Percentiles rank a stretch among this genome's conserved stretches.
Evolutionary conservation across 2,329 filamentous ascomycete genomes (phyloP).

Genomic region (Periconia sp.): DNA sequence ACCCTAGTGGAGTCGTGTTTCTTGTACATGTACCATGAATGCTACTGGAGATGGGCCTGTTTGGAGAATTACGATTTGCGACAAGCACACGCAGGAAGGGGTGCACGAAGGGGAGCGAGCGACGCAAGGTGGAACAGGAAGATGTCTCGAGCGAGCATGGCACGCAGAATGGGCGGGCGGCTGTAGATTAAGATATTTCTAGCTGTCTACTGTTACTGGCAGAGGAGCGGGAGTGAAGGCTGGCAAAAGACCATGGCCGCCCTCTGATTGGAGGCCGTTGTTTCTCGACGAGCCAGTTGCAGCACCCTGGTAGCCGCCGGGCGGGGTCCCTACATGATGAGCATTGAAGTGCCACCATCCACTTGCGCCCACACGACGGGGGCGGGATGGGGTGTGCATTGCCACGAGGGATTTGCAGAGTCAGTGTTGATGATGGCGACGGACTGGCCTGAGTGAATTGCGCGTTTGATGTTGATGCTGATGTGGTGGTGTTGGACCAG

Average conservation of each 20-base stretch:
- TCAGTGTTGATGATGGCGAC: not conserved
- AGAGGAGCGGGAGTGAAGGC: constrained; percentile 26
- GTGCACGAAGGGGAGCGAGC: constrained; percentile 26
- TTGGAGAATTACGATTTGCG: constrained; percentile 19
- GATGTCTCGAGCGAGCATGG: constrained; percentile 13
- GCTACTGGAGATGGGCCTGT: not conserved
- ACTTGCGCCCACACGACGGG: not conserved
- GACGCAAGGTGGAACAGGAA: constrained; percentile 11
- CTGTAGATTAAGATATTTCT: constrained; percentile 23
- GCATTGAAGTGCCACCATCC: too few relatives aligned
- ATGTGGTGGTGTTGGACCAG: not conserved
- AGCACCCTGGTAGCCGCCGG: constrained; percentile 34
- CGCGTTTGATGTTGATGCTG: not conserved
- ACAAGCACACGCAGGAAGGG: constrained; percentile 19
- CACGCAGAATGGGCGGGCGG: constrained; percentile 18
- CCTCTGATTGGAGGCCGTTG: constrained; percentile 33
- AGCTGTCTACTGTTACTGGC: constrained; percentile 3
- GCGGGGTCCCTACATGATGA: constrained; percentile 24
- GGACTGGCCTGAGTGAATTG: not conserved
- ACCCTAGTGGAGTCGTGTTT: not conserved
- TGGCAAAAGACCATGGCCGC: constrained; percentile 10
- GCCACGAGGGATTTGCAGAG: not conserved
- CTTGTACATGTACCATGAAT: not conserved
- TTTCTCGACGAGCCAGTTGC: constrained; percentile 35
- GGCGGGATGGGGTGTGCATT: not conserved